Base-by-base conservation (phyloP, 441 rosid species). In the Adansonia grandidieri region DNA sequence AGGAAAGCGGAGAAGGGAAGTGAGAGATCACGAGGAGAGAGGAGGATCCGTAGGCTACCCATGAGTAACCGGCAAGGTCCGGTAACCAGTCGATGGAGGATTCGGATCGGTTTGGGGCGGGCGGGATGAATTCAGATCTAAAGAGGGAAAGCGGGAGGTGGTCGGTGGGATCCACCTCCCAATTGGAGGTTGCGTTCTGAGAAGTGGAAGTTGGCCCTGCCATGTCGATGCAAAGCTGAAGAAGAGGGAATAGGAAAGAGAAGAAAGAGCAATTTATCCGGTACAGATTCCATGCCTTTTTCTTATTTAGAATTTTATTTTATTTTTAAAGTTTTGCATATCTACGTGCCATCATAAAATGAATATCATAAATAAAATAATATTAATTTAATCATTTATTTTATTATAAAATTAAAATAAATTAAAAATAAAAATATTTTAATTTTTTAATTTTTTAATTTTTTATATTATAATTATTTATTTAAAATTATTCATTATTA, bases 31-130 rank as follows among this genome's bases (percentile, higher is more conserved):
- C 93, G 14, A 94, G 84, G 73, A 96, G 95, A 75, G 98, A 89
- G 79, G 98, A 96, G 14, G 98, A 98, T 28, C 97, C 97, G 79
- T 91, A 96, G 13, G 97, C 97, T 56, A 91, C 88, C 98, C 99
- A 96, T 87, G 99, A 88, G 91, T 91, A 85, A 77, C 98, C 97
- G 47, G 88, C 86, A 74, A 91, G 91, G 77, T 92, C 98, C 9
- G 98, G 95, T 42, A 96, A 81, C 97, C 97, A 94, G 83, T 96
- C 99, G 79, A 91, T 80, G 82, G 94, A 80, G 64, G 91, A 90
- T 15, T 83, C 73, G 32, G 93, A 88, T 80, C 89, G 87, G 56
- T 87, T 87, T 28, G 97, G 97, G 60, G 96, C 93, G 5, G 97
- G 88, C 2, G 98, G 96, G 53, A 94, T 79, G 77, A 65, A 78